Evolutionary conservation across 352 stramenopile species (phyloP).

Genomic region (Globisporangium uncinulatum): DNA sequence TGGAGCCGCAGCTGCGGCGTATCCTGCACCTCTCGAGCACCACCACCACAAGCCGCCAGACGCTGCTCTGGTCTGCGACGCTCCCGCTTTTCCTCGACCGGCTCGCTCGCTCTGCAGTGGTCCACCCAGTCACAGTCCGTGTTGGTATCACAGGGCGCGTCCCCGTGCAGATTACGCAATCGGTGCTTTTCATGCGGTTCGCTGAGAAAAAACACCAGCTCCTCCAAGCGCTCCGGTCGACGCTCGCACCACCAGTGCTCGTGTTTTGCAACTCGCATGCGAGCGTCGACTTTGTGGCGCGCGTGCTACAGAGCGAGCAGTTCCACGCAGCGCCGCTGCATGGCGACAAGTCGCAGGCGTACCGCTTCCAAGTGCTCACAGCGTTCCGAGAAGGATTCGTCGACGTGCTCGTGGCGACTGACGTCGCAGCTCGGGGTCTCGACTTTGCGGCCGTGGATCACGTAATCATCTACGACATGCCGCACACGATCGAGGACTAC

Average conservation of each 20-base stretch:
- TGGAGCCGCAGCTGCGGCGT: slow-evolving; percentile 91
- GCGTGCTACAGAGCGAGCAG: slow-evolving; percentile 91
- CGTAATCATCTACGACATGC: slow-evolving; percentile 90
- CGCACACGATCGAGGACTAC: slow-evolving; percentile 87
- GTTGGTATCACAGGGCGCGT: slow-evolving; percentile 70
- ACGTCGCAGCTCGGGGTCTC: slow-evolving; percentile 85
- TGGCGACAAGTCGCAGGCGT: slow-evolving; percentile 78
- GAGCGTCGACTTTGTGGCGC: slow-evolving; percentile 90
- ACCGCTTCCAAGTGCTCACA: slow-evolving; percentile 40
- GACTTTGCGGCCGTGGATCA: slow-evolving; percentile 83
- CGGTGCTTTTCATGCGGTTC: slow-evolving; percentile 59
- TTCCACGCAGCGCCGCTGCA: slow-evolving; percentile 95
- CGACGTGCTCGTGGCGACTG: slow-evolving; percentile 89
- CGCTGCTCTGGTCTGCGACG: slow-evolving; percentile 94
- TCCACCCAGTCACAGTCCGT: slow-evolving; percentile 89
- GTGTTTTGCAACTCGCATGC: slow-evolving; percentile 98
- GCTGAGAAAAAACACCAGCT: slow-evolving; percentile 39
- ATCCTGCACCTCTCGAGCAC: slow-evolving; percentile 85
- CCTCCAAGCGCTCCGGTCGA: slow-evolving; percentile 53
- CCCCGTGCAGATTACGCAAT: slow-evolving; percentile 86
- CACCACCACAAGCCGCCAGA: slow-evolving; percentile 41
- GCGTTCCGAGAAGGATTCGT: slow-evolving; percentile 44
- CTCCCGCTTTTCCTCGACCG: slow-evolving; percentile 86
- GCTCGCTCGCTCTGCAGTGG: slow-evolving; percentile 90
- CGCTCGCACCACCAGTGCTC: slow-evolving; percentile 89